Base-by-base conservation (phyloP, 352 stramenopile species). In the Phytophthora cajani region DNA sequence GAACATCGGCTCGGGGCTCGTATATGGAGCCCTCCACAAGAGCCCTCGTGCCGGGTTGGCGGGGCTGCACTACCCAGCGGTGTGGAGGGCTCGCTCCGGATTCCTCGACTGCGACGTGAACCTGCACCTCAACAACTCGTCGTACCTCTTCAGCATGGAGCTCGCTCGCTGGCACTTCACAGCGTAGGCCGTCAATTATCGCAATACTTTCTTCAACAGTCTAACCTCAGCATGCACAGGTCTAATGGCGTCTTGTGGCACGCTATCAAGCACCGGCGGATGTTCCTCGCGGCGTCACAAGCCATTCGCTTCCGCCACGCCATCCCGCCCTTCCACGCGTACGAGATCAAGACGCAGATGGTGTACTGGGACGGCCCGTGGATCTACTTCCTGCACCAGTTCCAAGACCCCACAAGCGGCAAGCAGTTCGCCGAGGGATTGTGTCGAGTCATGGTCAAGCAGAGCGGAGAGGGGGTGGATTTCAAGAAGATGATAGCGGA, bases 91-190 rank as follows among this genome's bases (percentile, higher is more conserved):
- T 52, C 88, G 88, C 3, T 76, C 84, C 1, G 86, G 87, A 0
- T 79, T 97, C 42, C 61, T 96, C 17, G 90, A 97, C 76, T 91
- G 87, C 44, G 90, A 97, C 63, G 66, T 95, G 54, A 95, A 96
- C 62, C 14, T 95, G 47, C 90, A 97, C 58, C 68, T 96, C 3
- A 97, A 97, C 74, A 97, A 97, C 67, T 80, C 90, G 7, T 81
- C 86, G 17, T 96, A 93, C 44, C 67, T 96, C 55, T 96, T 84
- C 75, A 85, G 79, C 63, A 94, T 91, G 79, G 90, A 97, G 62
- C 87, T 97, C 33, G 90, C 90, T 57, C 88, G 90, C 32, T 97
- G 90, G 90, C 87, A 95, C 58, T 90, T 92, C 33, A 87, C 76
- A 3, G 81, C 85, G 88, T 95, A 81, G 62, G 80, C 33, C 49